Evolutionary conservation across 345 rosid species (phyloP), one percentile per base, ranked within the genome.

Genomic region (Moringa oleifera): DNA sequence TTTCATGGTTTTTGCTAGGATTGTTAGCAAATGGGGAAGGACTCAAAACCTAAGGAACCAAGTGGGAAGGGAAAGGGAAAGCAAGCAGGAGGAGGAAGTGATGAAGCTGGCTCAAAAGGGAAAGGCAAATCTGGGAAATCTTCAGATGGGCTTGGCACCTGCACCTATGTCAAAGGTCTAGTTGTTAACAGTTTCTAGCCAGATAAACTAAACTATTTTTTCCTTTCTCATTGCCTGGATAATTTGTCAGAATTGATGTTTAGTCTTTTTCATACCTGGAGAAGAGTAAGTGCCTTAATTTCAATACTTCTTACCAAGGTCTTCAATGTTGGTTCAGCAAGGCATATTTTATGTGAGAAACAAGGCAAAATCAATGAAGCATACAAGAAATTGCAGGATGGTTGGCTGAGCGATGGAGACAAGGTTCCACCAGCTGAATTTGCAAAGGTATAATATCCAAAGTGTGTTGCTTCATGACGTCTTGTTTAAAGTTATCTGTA

Each of bases 381-480:
- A 17, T 93, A 90, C 84, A 88, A 93, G 80, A 90, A 93, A 67
- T 69, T 93, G 73, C 77, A 93, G 72, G 97, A 93, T 75, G 98
- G 96, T 60, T 93, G 96, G 98, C 79, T 88, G 61, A 70, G 80
- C 82, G 88, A 83, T 37, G 97, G 96, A 41, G 98, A 93, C 70
- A 93, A 90, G 74, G 98, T 93, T 59, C 97, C 98, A 19, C 92
- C 96, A 65, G 97, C 98, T 71, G 98, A 93, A 76, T 93, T 88
- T 75, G 96, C 97, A 1, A 93, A 90, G 91, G 98, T 90, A 53
- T 81, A 50, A 16, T 9, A 41, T 4, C 13, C 1, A 41, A 41
- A 9, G 13, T 41, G 13, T 15, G 2, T 1, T 41, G 6, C 5
- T 33, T 33, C 11, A 4, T 33, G 37, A 33, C 37, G 6, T 33